Evolutionary conservation across 2,329 filamentous ascomycete genomes (phyloP).

Genomic region (Epichloe elymi): DNA sequence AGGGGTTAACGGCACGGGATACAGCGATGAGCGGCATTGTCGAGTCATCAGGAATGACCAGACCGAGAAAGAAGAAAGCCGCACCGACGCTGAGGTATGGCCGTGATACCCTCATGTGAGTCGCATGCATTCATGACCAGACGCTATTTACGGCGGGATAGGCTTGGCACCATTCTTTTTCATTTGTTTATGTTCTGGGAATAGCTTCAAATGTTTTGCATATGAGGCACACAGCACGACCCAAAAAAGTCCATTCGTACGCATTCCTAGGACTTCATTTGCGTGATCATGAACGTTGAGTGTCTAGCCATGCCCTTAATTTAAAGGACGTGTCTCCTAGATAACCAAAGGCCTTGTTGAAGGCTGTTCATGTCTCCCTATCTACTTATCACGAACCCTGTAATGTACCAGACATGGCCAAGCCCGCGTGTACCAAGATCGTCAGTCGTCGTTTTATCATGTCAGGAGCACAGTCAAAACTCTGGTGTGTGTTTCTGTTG

Average conservation of each 20-base stretch:
- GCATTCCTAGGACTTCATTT: not conserved
- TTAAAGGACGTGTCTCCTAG: too few relatives aligned
- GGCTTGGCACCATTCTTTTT: conserved; percentile 17
- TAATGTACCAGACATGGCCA: too few relatives aligned
- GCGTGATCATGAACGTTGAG: not conserved
- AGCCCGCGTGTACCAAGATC: too few relatives aligned
- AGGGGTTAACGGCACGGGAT: conserved; percentile 7
- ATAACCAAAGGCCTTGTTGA: too few relatives aligned
- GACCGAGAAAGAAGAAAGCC: conserved; percentile 8
- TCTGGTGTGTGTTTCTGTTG: not conserved
- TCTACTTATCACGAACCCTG: too few relatives aligned
- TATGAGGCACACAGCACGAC: not conserved
- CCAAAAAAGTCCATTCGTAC: not conserved
- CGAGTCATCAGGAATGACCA: conserved; percentile 9
- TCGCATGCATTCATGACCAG: conserved; percentile 12
- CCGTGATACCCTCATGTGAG: conserved; percentile 18
- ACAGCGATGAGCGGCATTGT: conserved; percentile 8
- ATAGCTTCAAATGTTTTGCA: not conserved
- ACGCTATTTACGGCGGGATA: conserved; percentile 19
- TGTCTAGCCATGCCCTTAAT: too few relatives aligned
- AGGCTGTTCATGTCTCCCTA: too few relatives aligned
- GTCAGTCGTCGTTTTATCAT: too few relatives aligned
- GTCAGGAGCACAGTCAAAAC: too few relatives aligned
- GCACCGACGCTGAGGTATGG: conserved; percentile 16
- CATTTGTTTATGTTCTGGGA: conserved; percentile 2